These are phyloP conservation scores for Populus hybrid DNA, from an alignment of 441 rosid genomes.

Conservation along the genomic window DNA sequence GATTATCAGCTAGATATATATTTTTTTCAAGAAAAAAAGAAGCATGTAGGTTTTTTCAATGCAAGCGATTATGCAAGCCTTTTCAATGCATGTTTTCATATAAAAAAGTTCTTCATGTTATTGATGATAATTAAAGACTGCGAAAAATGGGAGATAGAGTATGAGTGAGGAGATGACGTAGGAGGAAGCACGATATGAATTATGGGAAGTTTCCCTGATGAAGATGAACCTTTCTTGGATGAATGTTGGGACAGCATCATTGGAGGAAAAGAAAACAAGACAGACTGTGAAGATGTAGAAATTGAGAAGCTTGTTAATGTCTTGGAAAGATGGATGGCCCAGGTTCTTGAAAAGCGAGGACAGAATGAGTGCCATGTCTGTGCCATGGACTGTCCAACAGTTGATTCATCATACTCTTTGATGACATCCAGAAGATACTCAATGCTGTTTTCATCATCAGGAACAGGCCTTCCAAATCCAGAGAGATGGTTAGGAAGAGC, in stretches of 20 bases:
- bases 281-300: constrained; percentile 64
- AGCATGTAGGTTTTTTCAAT: no score
- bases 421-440: constrained; percentile 79
- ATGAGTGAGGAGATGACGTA: constrained; percentile 57
- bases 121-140: not conserved
- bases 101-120: not conserved
- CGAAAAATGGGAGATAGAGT: constrained; percentile 65
- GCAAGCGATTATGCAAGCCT: no score
- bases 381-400: constrained; percentile 30
- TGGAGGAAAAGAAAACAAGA: constrained; percentile 61
- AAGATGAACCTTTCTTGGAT: constrained; percentile 74
- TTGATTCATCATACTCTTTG: constrained; percentile 66
- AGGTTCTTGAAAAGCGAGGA: constrained; percentile 51
- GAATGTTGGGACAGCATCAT: constrained; percentile 68
- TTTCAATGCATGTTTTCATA: not conserved
- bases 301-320: constrained; percentile 48
- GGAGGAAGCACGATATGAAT: constrained; percentile 63
- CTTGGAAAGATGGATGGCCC: constrained; percentile 23
- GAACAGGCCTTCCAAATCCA: constrained; percentile 62
- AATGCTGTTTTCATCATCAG: constrained; percentile 65
- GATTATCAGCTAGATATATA: no score
- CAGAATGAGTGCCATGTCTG: constrained; percentile 61
- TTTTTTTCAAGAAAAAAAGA: no score
- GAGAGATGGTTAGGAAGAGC: constrained; percentile 49
- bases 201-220: constrained; percentile 67